Conservation (phyloP, 768 basidiomycete species). For the Lanmaoa pseudosensibilis region DNA sequence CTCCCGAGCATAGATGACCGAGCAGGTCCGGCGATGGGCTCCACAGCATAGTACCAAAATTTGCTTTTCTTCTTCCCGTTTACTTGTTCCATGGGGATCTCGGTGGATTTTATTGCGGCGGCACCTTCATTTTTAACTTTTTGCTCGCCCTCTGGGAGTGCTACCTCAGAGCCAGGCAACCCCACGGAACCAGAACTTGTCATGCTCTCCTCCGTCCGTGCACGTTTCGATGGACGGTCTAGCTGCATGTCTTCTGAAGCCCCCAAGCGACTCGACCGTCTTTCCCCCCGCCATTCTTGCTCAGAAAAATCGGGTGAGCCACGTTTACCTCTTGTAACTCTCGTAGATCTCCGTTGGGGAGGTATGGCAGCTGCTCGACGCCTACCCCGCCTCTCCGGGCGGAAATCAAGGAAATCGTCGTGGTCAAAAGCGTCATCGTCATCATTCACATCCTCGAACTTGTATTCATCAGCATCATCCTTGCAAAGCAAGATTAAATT, state of each 20-base stretch:
- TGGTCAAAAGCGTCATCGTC: conserved; percentile 57
- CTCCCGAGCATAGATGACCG: conserved; percentile 12
- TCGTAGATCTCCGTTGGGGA: conserved; percentile 54
- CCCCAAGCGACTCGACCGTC: conserved; percentile 67
- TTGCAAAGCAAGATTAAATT: conserved; percentile 24
- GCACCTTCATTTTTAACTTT: conserved; percentile 57
- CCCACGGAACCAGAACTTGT: conserved; percentile 48
- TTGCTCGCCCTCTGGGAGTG: conserved; percentile 36
- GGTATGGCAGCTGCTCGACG: conserved; percentile 37
- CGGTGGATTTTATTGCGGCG: conserved; percentile 67
- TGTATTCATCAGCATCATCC: conserved; percentile 70
- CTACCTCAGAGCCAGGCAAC: conserved; percentile 27
- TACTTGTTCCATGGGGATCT: conserved; percentile 72
- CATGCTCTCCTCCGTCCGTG: conserved; percentile 74
- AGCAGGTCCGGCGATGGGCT: conserved; percentile 49
- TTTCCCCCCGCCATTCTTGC: conserved; percentile 71
- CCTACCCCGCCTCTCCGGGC: conserved; percentile 44
- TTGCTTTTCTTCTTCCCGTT: conserved; percentile 84
- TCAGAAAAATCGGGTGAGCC: conserved; percentile 49
- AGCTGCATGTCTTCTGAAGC: conserved; percentile 50
- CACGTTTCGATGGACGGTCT: conserved; percentile 64
- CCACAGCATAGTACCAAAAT: conserved; percentile 88
- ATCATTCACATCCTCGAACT: conserved; percentile 62
- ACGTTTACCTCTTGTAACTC: conserved; percentile 52
- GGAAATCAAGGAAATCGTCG: conserved; percentile 39